phyloP scores from a whole-genome alignment of 2,329 filamentous ascomycete genomes.

The Myriangium duriaei region DNA sequence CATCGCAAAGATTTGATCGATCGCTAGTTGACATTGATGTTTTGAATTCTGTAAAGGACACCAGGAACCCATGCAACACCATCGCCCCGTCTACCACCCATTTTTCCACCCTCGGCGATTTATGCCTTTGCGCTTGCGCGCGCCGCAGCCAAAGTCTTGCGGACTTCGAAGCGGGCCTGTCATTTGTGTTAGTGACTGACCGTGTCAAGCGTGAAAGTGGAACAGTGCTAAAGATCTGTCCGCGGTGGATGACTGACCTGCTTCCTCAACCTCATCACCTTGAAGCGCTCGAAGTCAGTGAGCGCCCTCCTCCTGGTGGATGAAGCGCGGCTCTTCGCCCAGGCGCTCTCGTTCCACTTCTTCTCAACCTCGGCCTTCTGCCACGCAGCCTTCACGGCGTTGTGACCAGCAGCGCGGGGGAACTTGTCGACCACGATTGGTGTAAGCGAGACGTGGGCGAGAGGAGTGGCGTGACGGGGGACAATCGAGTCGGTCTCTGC shows the following conservation, averaged over 20 bases:
- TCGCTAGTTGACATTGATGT: background rate
- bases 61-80: constrained; percentile 12
- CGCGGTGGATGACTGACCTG: constrained; percentile 50
- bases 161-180: constrained; percentile 82
- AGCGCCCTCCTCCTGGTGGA: constrained; percentile 77
- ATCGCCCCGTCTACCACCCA: constrained; percentile 2
- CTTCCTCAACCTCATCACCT: constrained; percentile 99
- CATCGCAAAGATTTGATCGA: background rate
- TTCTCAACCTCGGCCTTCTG: constrained; percentile 80
- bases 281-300: constrained; percentile 99
- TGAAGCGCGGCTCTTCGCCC: constrained; percentile 86
- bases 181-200: constrained; percentile 2
- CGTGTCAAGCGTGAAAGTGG: too few species aligned
- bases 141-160: constrained; percentile 91
- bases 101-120: constrained; percentile 12
- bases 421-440: constrained; percentile 77
- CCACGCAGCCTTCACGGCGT: constrained; percentile 77
- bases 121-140: constrained; percentile 61
- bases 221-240: too few species aligned
- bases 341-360: constrained; percentile 85
- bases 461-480: constrained; percentile 73
- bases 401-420: constrained; percentile 71
- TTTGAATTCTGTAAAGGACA: constrained; percentile 4
- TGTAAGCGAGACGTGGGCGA: constrained; percentile 78
- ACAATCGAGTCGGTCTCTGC: constrained; percentile 67